A percentile compares a stretch with the other conserved stretches of the same genome.
Conservation (phyloP, 805 yeast genomes). For the Candida caryicola region DNA sequence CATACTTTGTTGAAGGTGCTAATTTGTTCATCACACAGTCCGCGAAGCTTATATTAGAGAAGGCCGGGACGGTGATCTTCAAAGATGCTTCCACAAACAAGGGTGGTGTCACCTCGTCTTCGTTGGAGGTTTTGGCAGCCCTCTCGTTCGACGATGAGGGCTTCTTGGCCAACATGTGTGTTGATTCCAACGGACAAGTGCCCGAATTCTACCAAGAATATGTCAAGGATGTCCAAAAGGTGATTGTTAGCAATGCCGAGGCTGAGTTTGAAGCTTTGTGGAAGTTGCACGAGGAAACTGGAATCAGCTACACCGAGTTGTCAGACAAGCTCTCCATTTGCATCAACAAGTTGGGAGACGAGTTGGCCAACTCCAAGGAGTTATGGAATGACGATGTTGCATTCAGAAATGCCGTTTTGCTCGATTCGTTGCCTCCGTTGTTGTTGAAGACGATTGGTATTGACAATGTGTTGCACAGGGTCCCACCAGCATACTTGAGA, state of each 20-base stretch:
- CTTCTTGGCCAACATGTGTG: conserved; percentile 78
- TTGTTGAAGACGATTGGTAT: conserved; percentile 67
- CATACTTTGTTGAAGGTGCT: conserved; percentile 96
- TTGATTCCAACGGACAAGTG: conserved; percentile 51
- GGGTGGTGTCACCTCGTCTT: conserved; percentile 98
- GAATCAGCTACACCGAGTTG: conserved; percentile 60
- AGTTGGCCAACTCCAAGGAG: conserved; percentile 74
- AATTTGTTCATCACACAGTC: conserved; percentile 92
- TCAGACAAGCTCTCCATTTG: conserved; percentile 83
- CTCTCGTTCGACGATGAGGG: conserved; percentile 83
- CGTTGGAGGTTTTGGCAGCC: conserved; percentile 92
- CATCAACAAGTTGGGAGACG: conserved; percentile 82
- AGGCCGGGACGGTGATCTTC: conserved; percentile 81
- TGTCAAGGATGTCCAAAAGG: conserved; percentile 77
- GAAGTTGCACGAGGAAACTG: conserved; percentile 65
- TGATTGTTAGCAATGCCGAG: conserved; percentile 73
- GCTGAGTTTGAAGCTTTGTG: conserved; percentile 85
- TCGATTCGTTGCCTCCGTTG: conserved; percentile 73
- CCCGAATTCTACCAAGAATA: conserved; percentile 81
- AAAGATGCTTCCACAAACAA: conserved; percentile 97
- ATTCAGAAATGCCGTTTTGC: conserved; percentile 74
- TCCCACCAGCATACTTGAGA: conserved; percentile 82
- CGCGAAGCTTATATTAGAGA: conserved; percentile 82
- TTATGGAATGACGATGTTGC: conserved; percentile 78
- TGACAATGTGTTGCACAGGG: conserved; percentile 64